Base-by-base conservation (phyloP, 139 green algal species). In the Asterochloris sp. region DNA sequence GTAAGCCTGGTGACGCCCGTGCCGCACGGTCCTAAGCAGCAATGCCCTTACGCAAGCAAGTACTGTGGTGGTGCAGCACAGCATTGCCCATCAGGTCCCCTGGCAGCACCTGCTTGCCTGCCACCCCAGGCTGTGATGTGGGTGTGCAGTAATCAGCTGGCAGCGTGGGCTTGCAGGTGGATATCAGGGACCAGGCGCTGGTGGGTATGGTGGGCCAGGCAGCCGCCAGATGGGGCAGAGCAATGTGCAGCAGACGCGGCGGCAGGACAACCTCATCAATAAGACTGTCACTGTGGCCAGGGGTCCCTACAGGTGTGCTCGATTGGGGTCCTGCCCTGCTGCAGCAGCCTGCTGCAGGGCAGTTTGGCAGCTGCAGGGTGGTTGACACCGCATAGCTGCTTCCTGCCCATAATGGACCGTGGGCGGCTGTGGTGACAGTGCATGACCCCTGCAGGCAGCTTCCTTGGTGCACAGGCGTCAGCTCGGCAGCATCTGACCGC, bases 281-380 rank as follows among this genome's bases (percentile, higher is more conserved):
- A 78, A 62, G 27, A 86, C 29, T 12, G 77, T 95, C 68, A 90
- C 84, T 11, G 90, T 96, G 23, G 80, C 66, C 68, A 88, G 90
- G 64, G 92, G 92, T 1, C 90, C 88, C 10, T 96, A 93, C 88
- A 91, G 73, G 83, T 83, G 23, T 19, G 27, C 10, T 15, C 15
- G 2, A 60, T 63, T 27, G n/a, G 74, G 12, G 0, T 79, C 11
- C 17, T 79, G 14, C 21, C 11, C 8, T 79, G 60, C 21, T 68
- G 12, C 23, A 73, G 21, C 27, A 19, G 54, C 63, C 12, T 81
- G 23, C n/a, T 81, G 19, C n/a, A 1, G 27, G 27, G n/a, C 13
- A 0, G 26, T 82, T n/a, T n/a, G n/a, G n/a, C 38, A 54, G 38
- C 38, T 10, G 38, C 38, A 6, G 6, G n/a, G n/a, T n/a, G n/a